These are phyloP conservation scores for Hyaloperonospora arabidopsidis DNA, from an alignment of 352 stramenopile genomes.

Conservation along the genomic window DNA sequence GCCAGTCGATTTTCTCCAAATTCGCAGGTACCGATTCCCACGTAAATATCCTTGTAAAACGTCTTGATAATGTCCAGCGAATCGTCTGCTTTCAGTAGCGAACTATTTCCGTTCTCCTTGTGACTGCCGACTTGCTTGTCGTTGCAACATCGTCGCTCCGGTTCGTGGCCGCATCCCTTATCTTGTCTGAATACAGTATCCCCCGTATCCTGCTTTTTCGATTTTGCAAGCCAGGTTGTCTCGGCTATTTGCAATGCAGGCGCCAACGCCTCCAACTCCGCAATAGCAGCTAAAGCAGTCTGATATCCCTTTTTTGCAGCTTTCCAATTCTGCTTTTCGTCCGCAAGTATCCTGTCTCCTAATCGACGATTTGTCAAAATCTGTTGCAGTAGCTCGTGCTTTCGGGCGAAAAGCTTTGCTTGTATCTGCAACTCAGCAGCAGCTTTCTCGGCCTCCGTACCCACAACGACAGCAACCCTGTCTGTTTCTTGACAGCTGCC, in stretches of 20 bases:
- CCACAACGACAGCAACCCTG: not conserved
- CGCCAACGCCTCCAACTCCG: constrained; percentile 34
- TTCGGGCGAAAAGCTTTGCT: constrained; percentile 33
- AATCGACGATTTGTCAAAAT: constrained; percentile 36
- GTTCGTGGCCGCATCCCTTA: constrained; percentile 1
- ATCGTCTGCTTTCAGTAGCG: constrained; percentile 41
- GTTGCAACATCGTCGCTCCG: constrained; percentile 11
- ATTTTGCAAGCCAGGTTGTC: not conserved
- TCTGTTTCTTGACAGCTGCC: not conserved
- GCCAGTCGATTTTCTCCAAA: constrained; percentile 25
- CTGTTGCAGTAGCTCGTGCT: constrained; percentile 44
- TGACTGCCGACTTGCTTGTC: constrained; percentile 12
- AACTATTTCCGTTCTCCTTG: not conserved
- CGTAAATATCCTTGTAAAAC: constrained; percentile 62
- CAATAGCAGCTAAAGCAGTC: constrained; percentile 23
- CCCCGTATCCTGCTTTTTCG: not conserved
- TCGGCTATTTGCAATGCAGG: constrained; percentile 32
- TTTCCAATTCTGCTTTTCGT: constrained; percentile 1
- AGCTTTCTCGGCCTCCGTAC: constrained; percentile 1
- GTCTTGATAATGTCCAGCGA: constrained; percentile 47
- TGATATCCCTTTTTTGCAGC: constrained; percentile 28
- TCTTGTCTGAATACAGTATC: constrained; percentile 3
- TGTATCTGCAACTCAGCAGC: constrained; percentile 23
- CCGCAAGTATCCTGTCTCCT: constrained; percentile 28
- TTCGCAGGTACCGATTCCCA: constrained; percentile 44